Conservation (phyloP, 2,329 filamentous ascomycete species). For the Colletotrichum spaethianum region DNA sequence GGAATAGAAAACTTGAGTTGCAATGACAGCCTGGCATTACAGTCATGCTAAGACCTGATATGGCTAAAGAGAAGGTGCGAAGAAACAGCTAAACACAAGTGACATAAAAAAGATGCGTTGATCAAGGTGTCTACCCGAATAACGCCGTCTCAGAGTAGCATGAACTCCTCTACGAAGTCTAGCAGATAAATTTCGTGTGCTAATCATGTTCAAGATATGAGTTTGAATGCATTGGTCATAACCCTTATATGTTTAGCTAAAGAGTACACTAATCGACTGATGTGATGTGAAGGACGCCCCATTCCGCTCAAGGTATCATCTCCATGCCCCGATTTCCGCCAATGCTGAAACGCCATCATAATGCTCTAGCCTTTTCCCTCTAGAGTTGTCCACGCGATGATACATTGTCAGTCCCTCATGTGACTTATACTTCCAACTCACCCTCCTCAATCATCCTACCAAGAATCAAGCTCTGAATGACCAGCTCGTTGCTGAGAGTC, state of each 20-base stretch:
- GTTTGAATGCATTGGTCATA: neutral
- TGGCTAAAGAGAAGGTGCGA: too few relatives aligned
- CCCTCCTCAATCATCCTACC: slow-evolving; percentile 80
- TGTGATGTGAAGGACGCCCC: neutral
- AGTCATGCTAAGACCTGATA: too few relatives aligned
- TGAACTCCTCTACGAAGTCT: too few relatives aligned
- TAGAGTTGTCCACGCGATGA: too few relatives aligned
- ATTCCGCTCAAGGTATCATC: slow-evolving; percentile 4
- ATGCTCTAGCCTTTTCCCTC: neutral
- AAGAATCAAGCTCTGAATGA: slow-evolving; percentile 93
- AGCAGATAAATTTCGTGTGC: too few relatives aligned
- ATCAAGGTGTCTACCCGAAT: too few relatives aligned
- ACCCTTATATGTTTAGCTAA: neutral
- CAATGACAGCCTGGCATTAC: too few relatives aligned
- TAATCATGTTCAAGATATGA: neutral
- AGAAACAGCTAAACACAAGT: too few relatives aligned
- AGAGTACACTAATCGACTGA: neutral
- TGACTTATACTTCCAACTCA: slow-evolving; percentile 52
- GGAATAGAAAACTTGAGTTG: too few relatives aligned
- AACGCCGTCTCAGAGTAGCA: too few relatives aligned
- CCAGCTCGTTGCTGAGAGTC: slow-evolving; percentile 86
- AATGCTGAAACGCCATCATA: neutral
- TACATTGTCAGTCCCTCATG: neutral
- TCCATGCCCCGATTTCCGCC: neutral
- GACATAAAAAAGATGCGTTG: too few relatives aligned